Base-by-base conservation (phyloP, 2,329 filamentous ascomycete genomes). In the Scedosporium dehoogii region DNA sequence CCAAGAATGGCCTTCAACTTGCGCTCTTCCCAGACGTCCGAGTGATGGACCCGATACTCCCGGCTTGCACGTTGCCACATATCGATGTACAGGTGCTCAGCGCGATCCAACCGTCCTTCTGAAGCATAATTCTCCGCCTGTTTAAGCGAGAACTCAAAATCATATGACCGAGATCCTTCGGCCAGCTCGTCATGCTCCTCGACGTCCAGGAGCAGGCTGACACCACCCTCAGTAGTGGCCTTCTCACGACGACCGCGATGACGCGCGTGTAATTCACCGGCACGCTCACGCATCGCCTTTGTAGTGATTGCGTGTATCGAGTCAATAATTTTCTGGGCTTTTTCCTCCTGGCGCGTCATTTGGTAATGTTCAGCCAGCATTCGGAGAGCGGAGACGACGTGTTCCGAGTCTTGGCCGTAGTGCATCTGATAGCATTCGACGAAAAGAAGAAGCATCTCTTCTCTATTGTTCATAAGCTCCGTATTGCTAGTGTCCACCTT, bases 1-100 rank as follows among this genome's bases (percentile, higher is more conserved):
- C 72, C 70, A n/a, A 78, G 70, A 4, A 78, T 73, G 21, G 76
- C 70, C 59, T 77, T 73, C 25, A 81, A 70, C 66, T 81, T 81
- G 67, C 73, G 75, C 67, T 78, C 73, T 62, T 81, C 79, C 74
- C 75, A 79, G 44, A 77, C 72, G 3, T 74, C 68, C 1, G 76
- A 75, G 48, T 73, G 73, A 25, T 75, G 73, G 9, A 70, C 68
- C 25, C 76, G 77, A 63, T 74, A 79, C 62, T 77, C 76, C 48
- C 73, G 73, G n/a, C 76, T 80, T 1, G 78, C 71, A n/a, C 75
- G 76, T 67, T 79, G 76, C 80, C 80, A 83, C 4, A 80, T 73
- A 63, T 81, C 76, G 16, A 81, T 73, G 58, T 80, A 82, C 2
- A 72, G 71, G 46, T 73, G 71, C 66, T 82, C 79, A 0, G 78